Evolutionary conservation across 202 grass and related monocot species (phyloP).

Genomic region (Hordeum pubiflorum): DNA sequence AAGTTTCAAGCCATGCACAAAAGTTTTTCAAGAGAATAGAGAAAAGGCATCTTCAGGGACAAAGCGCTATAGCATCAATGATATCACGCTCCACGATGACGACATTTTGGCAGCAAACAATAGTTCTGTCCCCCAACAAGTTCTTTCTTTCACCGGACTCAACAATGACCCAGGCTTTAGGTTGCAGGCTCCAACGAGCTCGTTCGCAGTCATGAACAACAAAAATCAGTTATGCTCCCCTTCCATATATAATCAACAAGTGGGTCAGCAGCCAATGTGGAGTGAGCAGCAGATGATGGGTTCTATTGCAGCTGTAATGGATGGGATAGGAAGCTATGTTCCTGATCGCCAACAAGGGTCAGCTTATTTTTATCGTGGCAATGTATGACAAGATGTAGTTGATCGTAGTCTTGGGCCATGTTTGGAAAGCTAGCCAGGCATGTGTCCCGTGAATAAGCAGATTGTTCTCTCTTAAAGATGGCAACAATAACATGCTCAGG

Average conservation of each 20-base stretch:
- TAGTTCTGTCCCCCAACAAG: too few relatives aligned
- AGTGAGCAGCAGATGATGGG: not conserved
- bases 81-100: not conserved
- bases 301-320: not conserved
- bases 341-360: not conserved
- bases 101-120: not conserved
- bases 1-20: conserved; percentile 41
- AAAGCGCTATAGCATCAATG: not conserved
- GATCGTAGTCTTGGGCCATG: not conserved
- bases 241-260: not conserved
- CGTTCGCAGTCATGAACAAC: not conserved
- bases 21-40: conserved; percentile 27
- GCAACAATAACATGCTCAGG: not conserved
- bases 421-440: not conserved
- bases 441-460: not conserved
- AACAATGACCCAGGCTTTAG: not conserved
- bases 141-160: too few relatives aligned
- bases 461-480: not conserved
- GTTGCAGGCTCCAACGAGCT: not conserved
- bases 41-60: not conserved
- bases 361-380: not conserved
- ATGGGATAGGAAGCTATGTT: not conserved
- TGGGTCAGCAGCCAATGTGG: not conserved
- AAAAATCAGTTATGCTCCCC: not conserved
- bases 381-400: not conserved